A percentile compares a stretch with the other conserved stretches of the same genome.
Conservation (phyloP, 176 grass and related monocot genomes). For the Zoysia pacifica region DNA sequence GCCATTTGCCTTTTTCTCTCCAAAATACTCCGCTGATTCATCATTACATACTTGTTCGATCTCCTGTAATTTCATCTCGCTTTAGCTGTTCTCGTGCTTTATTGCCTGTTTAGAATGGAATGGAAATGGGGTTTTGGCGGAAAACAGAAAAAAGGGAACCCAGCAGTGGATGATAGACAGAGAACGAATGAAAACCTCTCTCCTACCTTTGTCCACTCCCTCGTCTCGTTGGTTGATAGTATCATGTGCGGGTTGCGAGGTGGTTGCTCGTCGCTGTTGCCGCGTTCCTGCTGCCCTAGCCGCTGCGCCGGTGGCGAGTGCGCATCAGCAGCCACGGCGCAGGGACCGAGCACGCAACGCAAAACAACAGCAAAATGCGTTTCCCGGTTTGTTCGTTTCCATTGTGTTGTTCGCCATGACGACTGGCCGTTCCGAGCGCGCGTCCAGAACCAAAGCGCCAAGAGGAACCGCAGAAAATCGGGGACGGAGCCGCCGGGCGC, state of each 20-base stretch:
- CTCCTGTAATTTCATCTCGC: slow-evolving; percentile 17
- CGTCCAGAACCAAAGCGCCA: slow-evolving; percentile 24
- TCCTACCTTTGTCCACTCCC: not conserved
- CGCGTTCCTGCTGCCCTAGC: not conserved
- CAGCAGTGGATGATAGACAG: not conserved
- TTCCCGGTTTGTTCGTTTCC: not conserved
- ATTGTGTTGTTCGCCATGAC: not conserved
- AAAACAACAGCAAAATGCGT: not conserved
- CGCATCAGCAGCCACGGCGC: not conserved
- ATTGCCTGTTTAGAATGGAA: slow-evolving; percentile 27
- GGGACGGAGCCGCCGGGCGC: not conserved
- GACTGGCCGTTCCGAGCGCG: not conserved
- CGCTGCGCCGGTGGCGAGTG: not conserved
- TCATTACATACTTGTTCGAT: slow-evolving; percentile 33
- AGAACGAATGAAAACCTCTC: slow-evolving; percentile 1
- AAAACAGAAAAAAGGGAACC: not conserved
- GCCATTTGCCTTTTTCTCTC: not conserved
- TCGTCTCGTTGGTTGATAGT: not conserved
- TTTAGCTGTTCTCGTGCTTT: not conserved
- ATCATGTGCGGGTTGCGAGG: not conserved
- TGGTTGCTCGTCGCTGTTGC: not conserved
- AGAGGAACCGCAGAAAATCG: not conserved
- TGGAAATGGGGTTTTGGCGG: not conserved
- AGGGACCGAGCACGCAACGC: not conserved
- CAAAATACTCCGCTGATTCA: not conserved